Percentiles rank a stretch among this genome's conserved stretches.
These are phyloP conservation scores for Hypsizygus marmoreus DNA, from an alignment of 768 basidiomycete species.

Conservation along the genomic window DNA sequence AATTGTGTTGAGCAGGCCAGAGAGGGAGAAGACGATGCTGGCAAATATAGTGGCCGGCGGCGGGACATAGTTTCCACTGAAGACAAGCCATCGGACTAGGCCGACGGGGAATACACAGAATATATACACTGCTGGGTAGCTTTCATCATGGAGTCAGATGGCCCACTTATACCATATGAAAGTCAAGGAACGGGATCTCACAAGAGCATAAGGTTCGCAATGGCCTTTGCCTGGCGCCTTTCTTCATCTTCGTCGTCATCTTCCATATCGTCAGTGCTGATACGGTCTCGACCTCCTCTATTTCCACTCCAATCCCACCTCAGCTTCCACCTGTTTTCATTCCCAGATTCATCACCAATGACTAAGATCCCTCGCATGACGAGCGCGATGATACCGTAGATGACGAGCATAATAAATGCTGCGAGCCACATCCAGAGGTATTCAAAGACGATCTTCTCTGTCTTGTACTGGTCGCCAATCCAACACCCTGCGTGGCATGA, in stretches of 20 bases:
- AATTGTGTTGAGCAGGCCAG: slow-evolving; percentile 22
- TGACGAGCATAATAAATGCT: slow-evolving; percentile 39
- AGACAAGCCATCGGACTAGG: slow-evolving; percentile 23
- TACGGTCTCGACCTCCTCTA: neutral
- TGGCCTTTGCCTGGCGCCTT: slow-evolving; percentile 23
- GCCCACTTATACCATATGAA: neutral
- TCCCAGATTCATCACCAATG: slow-evolving; percentile 28
- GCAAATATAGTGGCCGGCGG: slow-evolving; percentile 16
- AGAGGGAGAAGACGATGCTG: slow-evolving; percentile 17
- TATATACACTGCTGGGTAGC: slow-evolving; percentile 50
- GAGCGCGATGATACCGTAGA: slow-evolving; percentile 48
- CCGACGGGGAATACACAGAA: slow-evolving; percentile 24
- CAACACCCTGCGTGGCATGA: slow-evolving; percentile 48
- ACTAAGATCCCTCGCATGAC: slow-evolving; percentile 39
- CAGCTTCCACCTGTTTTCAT: slow-evolving; percentile 1
- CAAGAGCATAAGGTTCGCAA: slow-evolving; percentile 51
- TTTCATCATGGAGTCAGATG: slow-evolving; percentile 13
- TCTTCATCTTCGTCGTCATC: slow-evolving; percentile 26
- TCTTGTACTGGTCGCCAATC: slow-evolving; percentile 37
- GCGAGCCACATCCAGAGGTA: slow-evolving; percentile 58
- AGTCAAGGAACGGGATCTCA: slow-evolving; percentile 25
- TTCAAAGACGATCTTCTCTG: slow-evolving; percentile 46
- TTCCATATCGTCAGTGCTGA: neutral
- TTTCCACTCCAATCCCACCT: slow-evolving; percentile 1
- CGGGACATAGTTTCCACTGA: slow-evolving; percentile 10